Evolutionary conservation across 1,284 basidiomycete genomes (phyloP).

Genomic region (Phlebopus sp.): DNA sequence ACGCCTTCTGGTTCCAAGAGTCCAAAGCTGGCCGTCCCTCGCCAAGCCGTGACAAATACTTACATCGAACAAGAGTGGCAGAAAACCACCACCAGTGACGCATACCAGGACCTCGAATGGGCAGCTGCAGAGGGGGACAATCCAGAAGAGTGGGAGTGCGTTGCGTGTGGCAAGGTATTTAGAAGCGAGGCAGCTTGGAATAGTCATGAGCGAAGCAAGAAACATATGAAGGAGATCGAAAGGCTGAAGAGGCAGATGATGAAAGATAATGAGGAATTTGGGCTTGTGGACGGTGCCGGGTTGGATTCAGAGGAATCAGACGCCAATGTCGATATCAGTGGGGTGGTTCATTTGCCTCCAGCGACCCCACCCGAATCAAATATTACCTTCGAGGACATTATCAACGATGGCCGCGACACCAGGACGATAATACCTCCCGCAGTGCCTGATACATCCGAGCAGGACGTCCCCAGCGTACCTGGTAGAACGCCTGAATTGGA

Average conservation of each 20-base stretch:
- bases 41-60: constrained; percentile 28
- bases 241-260: constrained; percentile 71
- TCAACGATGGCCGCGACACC: constrained; percentile 17
- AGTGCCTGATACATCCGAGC: background rate
- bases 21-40: constrained; percentile 13
- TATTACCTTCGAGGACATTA: constrained; percentile 12
- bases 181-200: constrained; percentile 92
- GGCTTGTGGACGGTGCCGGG: constrained; percentile 29
- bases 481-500: background rate
- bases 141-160: constrained; percentile 86
- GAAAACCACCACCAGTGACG: constrained; percentile 43
- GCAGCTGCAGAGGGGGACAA: constrained; percentile 68
- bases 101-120: constrained; percentile 66
- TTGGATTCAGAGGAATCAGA: constrained; percentile 16
- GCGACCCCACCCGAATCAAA: constrained; percentile 16
- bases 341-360: constrained; percentile 11
- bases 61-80: constrained; percentile 88
- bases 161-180: constrained; percentile 93
- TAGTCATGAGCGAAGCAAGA: constrained; percentile 95
- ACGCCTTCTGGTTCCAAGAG: constrained; percentile 21
- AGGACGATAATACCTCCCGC: background rate
- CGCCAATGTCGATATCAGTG: constrained; percentile 14
- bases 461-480: constrained; percentile 3
- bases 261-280: constrained; percentile 71
- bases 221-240: constrained; percentile 89